Evolutionary conservation across 1,139 yeast genomes (phyloP).

Genomic region (Spathaspora sp.): DNA sequence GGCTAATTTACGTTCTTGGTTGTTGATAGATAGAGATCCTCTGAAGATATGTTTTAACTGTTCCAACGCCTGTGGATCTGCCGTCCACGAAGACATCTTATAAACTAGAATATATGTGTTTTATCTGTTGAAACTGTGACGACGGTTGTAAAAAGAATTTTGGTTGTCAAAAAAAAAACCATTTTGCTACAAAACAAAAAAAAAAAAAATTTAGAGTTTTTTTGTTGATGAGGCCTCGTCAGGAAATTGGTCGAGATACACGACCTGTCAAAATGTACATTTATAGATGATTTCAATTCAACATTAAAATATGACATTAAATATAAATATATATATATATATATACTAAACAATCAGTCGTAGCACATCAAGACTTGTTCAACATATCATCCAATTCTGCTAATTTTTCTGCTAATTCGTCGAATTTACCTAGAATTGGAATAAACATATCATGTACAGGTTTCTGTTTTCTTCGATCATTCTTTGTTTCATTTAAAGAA

Average conservation of each 20-base stretch:
- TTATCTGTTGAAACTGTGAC: neutral
- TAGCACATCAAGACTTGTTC: neutral
- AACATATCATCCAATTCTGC: conserved; percentile 39
- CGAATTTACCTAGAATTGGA: conserved; percentile 47
- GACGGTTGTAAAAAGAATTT: neutral
- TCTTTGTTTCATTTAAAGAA: conserved; percentile 18
- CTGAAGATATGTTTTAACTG: conserved; percentile 64
- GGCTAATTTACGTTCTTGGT: conserved; percentile 57
- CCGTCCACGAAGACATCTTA: conserved; percentile 45
- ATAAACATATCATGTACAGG: conserved; percentile 48
- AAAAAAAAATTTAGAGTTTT: neutral
- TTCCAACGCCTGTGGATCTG: conserved; percentile 58
- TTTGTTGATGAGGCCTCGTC: conserved; percentile 1
- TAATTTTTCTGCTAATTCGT: conserved; percentile 44
- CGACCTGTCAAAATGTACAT: conserved; percentile 1
- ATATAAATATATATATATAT: neutral
- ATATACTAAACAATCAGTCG: neutral
- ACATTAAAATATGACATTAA: neutral
- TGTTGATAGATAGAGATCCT: conserved; percentile 64
- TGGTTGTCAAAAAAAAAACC: conserved; percentile 1
- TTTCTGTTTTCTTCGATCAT: conserved; percentile 28
- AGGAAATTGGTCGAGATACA: neutral
- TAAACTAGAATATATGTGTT: neutral
- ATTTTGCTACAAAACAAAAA: neutral
- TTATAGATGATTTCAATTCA: too few relatives aligned